Evolutionary conservation across 2,329 filamentous ascomycete genomes (phyloP).

Genomic region (Aureobasidium leucospermi): DNA sequence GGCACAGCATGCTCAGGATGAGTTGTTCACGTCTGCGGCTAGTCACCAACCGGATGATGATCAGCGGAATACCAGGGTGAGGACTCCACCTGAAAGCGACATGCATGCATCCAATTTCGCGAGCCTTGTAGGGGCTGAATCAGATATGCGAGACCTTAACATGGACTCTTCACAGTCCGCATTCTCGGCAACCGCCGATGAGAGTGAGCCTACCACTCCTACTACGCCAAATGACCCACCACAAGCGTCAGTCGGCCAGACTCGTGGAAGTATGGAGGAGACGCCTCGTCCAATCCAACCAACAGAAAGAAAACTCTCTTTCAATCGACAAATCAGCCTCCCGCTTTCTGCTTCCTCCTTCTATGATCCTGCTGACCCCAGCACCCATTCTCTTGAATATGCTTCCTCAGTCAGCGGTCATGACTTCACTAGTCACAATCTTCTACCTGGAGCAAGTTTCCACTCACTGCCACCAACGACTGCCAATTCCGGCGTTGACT

Average conservation of each 20-base stretch:
- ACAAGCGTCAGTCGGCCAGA: slow-evolving; percentile 10
- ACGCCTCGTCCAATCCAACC: slow-evolving; percentile 22
- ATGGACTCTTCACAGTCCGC: slow-evolving; percentile 39
- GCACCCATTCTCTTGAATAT: slow-evolving; percentile 40
- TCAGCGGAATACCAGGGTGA: not conserved
- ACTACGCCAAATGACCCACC: slow-evolving; percentile 19
- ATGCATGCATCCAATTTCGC: slow-evolving; percentile 19
- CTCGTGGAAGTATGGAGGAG: slow-evolving; percentile 17
- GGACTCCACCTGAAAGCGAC: not conserved
- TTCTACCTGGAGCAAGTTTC: slow-evolving; percentile 19
- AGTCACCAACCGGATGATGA: slow-evolving; percentile 2
- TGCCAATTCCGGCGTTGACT: not conserved
- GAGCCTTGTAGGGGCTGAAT: slow-evolving; percentile 42
- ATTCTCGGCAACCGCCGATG: slow-evolving; percentile 29
- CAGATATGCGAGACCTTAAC: slow-evolving; percentile 41
- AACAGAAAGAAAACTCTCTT: slow-evolving; percentile 18
- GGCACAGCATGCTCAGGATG: not conserved
- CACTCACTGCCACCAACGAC: slow-evolving; percentile 14
- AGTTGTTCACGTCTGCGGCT: slow-evolving; percentile 10
- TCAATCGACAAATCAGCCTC: slow-evolving; percentile 38
- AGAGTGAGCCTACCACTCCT: slow-evolving; percentile 31
- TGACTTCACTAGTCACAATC: slow-evolving; percentile 30
- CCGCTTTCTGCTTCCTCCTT: slow-evolving; percentile 38
- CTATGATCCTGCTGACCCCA: slow-evolving; percentile 36
- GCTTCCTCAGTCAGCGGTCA: slow-evolving; percentile 38